phyloP scores from a whole-genome alignment of 805 yeast genomes.

The Wickerhamiella slavikovae region DNA sequence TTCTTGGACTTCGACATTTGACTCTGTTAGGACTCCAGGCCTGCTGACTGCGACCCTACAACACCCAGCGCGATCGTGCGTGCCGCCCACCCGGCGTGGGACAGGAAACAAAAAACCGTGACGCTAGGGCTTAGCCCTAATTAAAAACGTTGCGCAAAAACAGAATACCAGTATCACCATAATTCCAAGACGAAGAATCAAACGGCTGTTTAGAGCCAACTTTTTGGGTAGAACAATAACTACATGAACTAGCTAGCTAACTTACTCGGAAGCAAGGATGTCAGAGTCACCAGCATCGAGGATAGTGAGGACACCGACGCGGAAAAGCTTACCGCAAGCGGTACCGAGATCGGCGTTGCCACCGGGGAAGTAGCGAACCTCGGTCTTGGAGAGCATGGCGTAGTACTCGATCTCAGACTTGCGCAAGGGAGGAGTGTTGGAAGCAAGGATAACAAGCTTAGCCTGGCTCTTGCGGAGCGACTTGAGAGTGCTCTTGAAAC shows the following conservation, averaged over 20 bases:
- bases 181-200: too few relatives aligned
- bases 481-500: slow-evolving; percentile 98
- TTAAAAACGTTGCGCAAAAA: too few relatives aligned
- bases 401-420: slow-evolving; percentile 99
- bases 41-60: too few relatives aligned
- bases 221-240: too few relatives aligned
- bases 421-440: slow-evolving; percentile 99
- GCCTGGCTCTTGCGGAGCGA: slow-evolving; percentile 98
- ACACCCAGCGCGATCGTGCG: too few relatives aligned
- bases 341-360: slow-evolving; percentile 99
- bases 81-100: too few relatives aligned
- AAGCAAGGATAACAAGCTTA: slow-evolving; percentile 92
- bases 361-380: slow-evolving; percentile 97
- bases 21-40: too few relatives aligned
- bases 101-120: too few relatives aligned
- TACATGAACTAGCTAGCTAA: too few relatives aligned
- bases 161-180: too few relatives aligned
- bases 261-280: slow-evolving; percentile 33
- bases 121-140: too few relatives aligned
- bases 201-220: too few relatives aligned
- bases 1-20: slow-evolving; percentile 97
- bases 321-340: slow-evolving; percentile 99
- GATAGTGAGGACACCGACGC: slow-evolving; percentile 93
- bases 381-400: slow-evolving; percentile 98
- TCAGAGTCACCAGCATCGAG: slow-evolving; percentile 99